Evolutionary conservation across 139 green algal genomes (phyloP), one percentile per base, ranked within the genome.

Genomic region (Medakamo hakoo): DNA sequence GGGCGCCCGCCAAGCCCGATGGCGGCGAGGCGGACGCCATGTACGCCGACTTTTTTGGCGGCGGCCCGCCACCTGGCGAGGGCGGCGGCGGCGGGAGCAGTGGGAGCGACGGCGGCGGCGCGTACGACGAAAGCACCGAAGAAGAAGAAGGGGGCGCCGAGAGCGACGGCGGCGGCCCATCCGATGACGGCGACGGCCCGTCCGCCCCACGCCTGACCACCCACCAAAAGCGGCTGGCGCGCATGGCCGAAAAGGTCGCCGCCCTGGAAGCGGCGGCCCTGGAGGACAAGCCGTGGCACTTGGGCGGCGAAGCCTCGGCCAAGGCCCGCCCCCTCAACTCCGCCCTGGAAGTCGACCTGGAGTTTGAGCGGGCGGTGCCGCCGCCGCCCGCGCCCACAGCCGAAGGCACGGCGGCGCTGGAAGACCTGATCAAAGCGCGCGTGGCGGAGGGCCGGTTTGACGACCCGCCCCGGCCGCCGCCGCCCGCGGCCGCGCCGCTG

Each of bases 321-420:
- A 61, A 18, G 5, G 55, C 69, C 22, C 75, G 86, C 1, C 88
- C 89, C 3, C 40, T 89, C 32, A 93, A 95, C 82, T 88, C 75
- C 55, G 85, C 79, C 0, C 71, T 95, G 67, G 87, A 89, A 64
- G 66, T 89, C 9, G 88, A 96, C 68, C 67, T 96, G 70, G 88
- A 96, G 57, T 96, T 92, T 73, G 84, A 95, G 59, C 82, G 80
- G 24, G 82, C 78, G 14, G 57, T 74, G 64, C 58, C 57, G 60
- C 84, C 88, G 2, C 74, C 82, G 23, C 87, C 86, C 2, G 71
- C 74, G 40, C 80, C 80, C 18, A 93, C 86, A 3, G 78, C 89
- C 68, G 86, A 89, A 65, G 76, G 73, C 28, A 88, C 86, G 25
- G 66, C 75, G 4, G 71, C 71, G 60, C 55, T 96, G 22, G 89